phyloP scores from a whole-genome alignment of 2,329 filamentous ascomycete genomes.

The Ophiostoma sp. region DNA sequence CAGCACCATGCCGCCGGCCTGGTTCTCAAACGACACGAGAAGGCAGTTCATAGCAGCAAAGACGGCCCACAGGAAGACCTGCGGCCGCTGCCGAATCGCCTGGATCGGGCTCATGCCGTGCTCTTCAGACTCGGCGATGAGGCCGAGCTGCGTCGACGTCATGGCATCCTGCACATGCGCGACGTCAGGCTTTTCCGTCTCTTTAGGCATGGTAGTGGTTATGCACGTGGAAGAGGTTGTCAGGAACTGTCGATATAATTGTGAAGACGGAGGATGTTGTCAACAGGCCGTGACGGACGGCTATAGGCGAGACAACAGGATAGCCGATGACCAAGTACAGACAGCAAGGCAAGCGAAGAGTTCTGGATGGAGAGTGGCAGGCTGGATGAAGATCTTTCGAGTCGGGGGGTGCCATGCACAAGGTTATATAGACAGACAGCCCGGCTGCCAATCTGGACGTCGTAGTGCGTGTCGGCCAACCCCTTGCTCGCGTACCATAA shows the following conservation, averaged over 20 bases:
- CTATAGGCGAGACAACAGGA: neutral
- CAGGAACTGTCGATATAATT: neutral
- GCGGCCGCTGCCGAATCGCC: slow-evolving; percentile 3
- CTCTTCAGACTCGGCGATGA: slow-evolving; percentile 6
- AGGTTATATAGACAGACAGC: slow-evolving; percentile 3
- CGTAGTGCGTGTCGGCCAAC: neutral
- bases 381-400: neutral
- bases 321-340: neutral
- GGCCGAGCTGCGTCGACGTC: neutral
- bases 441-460: neutral
- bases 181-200: slow-evolving; percentile 2
- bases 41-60: slow-evolving; percentile 2
- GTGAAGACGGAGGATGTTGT: neutral
- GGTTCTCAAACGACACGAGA: slow-evolving; percentile 15
- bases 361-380: neutral
- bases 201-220: neutral
- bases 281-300: neutral
- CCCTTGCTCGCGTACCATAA: neutral
- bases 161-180: slow-evolving; percentile 9
- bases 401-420: neutral
- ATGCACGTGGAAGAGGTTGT: neutral
- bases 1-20: slow-evolving; percentile 36
- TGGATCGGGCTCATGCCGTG: neutral
- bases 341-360: neutral
- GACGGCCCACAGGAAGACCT: slow-evolving; percentile 6